phyloP scores from a whole-genome alignment of 805 yeast species.

The Brettanomyces anomalus region DNA sequence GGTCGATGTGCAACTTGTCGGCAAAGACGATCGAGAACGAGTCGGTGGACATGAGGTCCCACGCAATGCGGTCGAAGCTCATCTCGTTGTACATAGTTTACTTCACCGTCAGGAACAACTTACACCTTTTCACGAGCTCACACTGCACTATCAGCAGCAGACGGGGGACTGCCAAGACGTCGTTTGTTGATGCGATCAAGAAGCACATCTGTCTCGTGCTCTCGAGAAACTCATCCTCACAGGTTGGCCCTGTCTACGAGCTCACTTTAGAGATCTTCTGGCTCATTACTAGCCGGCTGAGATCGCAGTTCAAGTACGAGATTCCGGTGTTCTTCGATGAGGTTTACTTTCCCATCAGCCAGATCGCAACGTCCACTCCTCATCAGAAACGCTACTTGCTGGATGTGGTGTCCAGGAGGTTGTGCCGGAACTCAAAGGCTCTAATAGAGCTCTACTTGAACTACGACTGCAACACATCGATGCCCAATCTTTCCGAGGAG shows the following conservation, averaged over 20 bases:
- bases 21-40: conserved; percentile 75
- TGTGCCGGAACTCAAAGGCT: conserved; percentile 83
- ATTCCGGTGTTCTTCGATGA: conserved; percentile 91
- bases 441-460: conserved; percentile 88
- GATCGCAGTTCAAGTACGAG: conserved; percentile 85
- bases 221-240: conserved; percentile 88
- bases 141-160: conserved; percentile 44
- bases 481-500: conserved; percentile 80
- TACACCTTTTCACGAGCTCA: conserved; percentile 64
- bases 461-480: conserved; percentile 82
- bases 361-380: conserved; percentile 80
- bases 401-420: conserved; percentile 58
- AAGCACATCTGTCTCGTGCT: conserved; percentile 77
- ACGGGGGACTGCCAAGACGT: conserved; percentile 42
- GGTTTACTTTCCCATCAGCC: conserved; percentile 89
- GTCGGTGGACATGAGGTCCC: conserved; percentile 77
- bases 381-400: conserved; percentile 89
- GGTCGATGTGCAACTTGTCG: conserved; percentile 92
- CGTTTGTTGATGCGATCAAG: conserved; percentile 70
- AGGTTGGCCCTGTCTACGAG: conserved; percentile 86
- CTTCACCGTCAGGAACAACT: conserved; percentile 75
- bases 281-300: conserved; percentile 72
- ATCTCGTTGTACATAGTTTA: conserved; percentile 83
- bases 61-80: conserved; percentile 84
- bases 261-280: conserved; percentile 89